A percentile compares a stretch with the other conserved stretches of the same genome.
Evolutionary conservation across 148 eudicot genomes (phyloP).

Genomic region (Fagopyrum esculentum): DNA sequence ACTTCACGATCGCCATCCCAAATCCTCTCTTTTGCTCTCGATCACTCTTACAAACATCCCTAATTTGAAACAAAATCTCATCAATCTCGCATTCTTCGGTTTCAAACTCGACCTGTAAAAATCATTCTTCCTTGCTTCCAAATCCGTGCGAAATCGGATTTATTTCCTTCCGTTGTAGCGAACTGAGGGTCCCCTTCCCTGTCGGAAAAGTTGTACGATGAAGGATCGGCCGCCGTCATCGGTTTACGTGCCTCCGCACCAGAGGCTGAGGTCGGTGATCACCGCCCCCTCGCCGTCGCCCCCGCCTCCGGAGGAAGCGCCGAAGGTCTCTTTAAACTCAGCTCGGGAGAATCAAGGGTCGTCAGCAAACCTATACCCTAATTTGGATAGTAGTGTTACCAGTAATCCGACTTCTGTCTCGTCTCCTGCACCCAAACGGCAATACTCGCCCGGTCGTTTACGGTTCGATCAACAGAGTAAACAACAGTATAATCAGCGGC

Average conservation of each 20-base stretch:
- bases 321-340: slow-evolving; percentile 17
- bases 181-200: neutral
- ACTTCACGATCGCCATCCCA: neutral
- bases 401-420: slow-evolving; percentile 17
- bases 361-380: slow-evolving; percentile 22
- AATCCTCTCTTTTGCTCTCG: neutral
- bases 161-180: neutral
- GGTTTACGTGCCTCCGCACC: slow-evolving; percentile 88
- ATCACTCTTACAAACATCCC: neutral
- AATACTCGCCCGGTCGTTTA: slow-evolving; percentile 21
- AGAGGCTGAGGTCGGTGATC: slow-evolving; percentile 50
- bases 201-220: slow-evolving; percentile 24
- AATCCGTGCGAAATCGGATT: slow-evolving; percentile 5
- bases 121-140: neutral
- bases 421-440: slow-evolving; percentile 28
- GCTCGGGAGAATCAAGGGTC: slow-evolving; percentile 12
- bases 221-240: slow-evolving; percentile 57
- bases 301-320: neutral
- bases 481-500: slow-evolving; percentile 10
- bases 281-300: slow-evolving; percentile 32
- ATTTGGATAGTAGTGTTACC: slow-evolving; percentile 9
- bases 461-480: slow-evolving; percentile 23
- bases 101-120: neutral
- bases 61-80: neutral
- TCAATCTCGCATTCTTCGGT: neutral